Conservation (phyloP, 768 basidiomycete species). For the Fibroporia radiculosa region DNA sequence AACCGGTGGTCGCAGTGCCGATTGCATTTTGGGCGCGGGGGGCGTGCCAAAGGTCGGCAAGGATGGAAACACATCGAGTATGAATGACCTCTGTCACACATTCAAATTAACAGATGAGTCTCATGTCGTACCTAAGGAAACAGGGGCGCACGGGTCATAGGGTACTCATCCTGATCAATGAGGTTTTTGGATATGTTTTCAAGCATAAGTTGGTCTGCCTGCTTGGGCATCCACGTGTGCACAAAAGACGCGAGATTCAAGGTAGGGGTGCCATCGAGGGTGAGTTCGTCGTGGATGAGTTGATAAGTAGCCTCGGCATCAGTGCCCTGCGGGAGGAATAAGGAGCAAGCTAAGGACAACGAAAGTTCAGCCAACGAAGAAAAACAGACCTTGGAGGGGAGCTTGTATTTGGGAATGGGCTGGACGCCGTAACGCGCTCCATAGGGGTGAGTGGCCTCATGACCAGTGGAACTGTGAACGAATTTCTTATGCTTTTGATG, state of each 20-base stretch:
- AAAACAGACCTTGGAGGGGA: slow-evolving; percentile 43
- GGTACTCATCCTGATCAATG: slow-evolving; percentile 67
- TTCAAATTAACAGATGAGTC: not conserved
- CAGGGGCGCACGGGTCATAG: slow-evolving; percentile 36
- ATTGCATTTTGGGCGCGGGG: slow-evolving; percentile 46
- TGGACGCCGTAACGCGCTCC: slow-evolving; percentile 58
- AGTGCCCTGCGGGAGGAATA: slow-evolving; percentile 35
- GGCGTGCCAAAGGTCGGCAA: slow-evolving; percentile 64
- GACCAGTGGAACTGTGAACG: slow-evolving; percentile 27
- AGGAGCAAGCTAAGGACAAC: not conserved
- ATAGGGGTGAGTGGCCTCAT: slow-evolving; percentile 37
- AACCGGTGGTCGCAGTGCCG: slow-evolving; percentile 66
- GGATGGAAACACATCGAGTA: slow-evolving; percentile 42
- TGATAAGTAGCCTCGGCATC: slow-evolving; percentile 44
- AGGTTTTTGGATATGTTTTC: slow-evolving; percentile 65
- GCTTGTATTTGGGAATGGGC: slow-evolving; percentile 62
- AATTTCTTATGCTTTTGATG: slow-evolving; percentile 25
- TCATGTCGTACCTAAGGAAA: not conserved
- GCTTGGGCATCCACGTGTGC: slow-evolving; percentile 53
- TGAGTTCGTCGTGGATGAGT: slow-evolving; percentile 57
- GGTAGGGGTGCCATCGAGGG: slow-evolving; percentile 45
- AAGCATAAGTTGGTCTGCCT: slow-evolving; percentile 46
- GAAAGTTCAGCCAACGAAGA: not conserved
- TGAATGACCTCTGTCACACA: slow-evolving; percentile 32
- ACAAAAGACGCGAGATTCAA: slow-evolving; percentile 66